Percentiles rank a stretch among this genome's conserved stretches.
phyloP scores from a whole-genome alignment of 768 basidiomycete species.

The Obba rivulosa region DNA sequence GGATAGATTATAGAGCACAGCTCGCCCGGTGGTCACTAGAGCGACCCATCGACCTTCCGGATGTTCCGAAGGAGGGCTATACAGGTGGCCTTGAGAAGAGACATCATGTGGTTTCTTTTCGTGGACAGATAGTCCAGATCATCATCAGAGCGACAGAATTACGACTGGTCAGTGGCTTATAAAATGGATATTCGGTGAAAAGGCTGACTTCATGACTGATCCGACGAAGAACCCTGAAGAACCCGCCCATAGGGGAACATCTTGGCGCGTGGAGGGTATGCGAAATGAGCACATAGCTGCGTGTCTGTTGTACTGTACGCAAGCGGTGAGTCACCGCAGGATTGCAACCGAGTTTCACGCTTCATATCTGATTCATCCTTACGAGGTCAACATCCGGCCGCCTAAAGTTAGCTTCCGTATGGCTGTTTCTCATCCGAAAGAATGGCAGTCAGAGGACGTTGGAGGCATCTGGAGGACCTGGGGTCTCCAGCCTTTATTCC shows the following conservation, averaged over 20 bases:
- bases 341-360: neutral
- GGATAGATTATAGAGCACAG: slow-evolving; percentile 37
- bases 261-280: slow-evolving; percentile 52
- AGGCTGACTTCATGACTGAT: slow-evolving; percentile 5
- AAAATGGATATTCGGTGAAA: neutral
- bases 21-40: slow-evolving; percentile 38
- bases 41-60: slow-evolving; percentile 41
- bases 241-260: slow-evolving; percentile 28
- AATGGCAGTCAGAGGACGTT: slow-evolving; percentile 38
- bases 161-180: slow-evolving; percentile 30
- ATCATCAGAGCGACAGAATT: slow-evolving; percentile 37
- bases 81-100: slow-evolving; percentile 40
- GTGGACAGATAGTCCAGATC: slow-evolving; percentile 36
- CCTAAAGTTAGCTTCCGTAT: slow-evolving; percentile 41
- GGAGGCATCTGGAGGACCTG: slow-evolving; percentile 45
- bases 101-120: slow-evolving; percentile 32
- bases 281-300: slow-evolving; percentile 46
- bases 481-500: slow-evolving; percentile 42
- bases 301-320: slow-evolving; percentile 36
- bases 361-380: neutral
- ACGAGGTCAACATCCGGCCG: slow-evolving; percentile 40
- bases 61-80: slow-evolving; percentile 40
- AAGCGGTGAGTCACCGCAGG: slow-evolving; percentile 28
- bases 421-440: slow-evolving; percentile 43
- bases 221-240: slow-evolving; percentile 27